Evolutionary conservation across 208 protist species (phyloP).

Genomic region (Acanthamoeba culbertsoni): DNA sequence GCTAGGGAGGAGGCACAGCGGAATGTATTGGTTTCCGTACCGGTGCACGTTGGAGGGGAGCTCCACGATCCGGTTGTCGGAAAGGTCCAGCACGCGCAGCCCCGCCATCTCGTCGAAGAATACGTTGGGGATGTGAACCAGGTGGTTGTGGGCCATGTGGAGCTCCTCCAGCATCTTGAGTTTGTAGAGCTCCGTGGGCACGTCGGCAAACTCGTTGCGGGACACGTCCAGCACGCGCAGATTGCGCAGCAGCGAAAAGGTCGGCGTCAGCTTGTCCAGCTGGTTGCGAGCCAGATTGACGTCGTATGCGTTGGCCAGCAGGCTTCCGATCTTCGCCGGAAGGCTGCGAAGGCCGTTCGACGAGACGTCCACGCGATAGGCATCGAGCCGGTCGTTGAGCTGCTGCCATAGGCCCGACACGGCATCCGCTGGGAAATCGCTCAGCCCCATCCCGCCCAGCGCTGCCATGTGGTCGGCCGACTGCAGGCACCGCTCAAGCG

Average conservation of each 20-base stretch:
- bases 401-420: background rate
- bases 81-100: background rate
- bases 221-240: conserved; percentile 22
- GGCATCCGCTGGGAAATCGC: background rate
- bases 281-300: background rate
- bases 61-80: background rate
- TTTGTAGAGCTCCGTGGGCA: background rate
- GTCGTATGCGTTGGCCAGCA: background rate
- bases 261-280: background rate
- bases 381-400: background rate
- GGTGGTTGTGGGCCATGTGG: conserved; percentile 13
- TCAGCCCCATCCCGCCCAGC: background rate
- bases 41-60: background rate
- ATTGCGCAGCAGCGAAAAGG: background rate
- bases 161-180: conserved; percentile 21
- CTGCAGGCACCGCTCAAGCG: background rate
- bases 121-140: conserved; percentile 16
- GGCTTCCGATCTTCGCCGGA: background rate
- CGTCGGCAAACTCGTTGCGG: background rate
- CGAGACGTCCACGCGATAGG: background rate
- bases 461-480: background rate
- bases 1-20: background rate
- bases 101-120: conserved; percentile 13
- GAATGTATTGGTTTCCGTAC: background rate
- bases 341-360: background rate